Evolutionary conservation across 139 green algal species (phyloP).

Genomic region (Astrephomene gubernaculifera): DNA sequence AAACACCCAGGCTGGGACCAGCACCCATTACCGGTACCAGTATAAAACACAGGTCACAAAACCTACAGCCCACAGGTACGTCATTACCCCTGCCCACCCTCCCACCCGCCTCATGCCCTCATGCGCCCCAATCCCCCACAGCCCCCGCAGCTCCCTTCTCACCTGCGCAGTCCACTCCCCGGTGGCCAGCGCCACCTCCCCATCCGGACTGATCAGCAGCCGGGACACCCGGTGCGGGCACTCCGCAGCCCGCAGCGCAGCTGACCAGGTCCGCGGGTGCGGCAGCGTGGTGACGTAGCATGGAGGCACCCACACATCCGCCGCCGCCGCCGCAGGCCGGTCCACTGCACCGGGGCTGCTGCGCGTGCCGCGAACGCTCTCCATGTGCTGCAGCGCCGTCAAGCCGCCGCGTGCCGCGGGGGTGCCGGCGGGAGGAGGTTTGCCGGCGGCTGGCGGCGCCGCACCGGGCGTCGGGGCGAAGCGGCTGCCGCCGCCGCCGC

Average conservation of each 20-base stretch:
- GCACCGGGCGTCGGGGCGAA: not conserved
- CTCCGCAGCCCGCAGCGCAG: not conserved
- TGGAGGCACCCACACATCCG: not conserved
- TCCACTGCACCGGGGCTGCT: no score
- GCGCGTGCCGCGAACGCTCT: no score
- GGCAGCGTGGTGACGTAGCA: constrained; percentile 6
- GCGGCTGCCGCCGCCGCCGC: not conserved
- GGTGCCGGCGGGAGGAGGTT: no score
- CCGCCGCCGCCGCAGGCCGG: not conserved
- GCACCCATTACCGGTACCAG: no score
- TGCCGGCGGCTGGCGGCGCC: not conserved
- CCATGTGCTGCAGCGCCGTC: no score
- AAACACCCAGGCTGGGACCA: not conserved
- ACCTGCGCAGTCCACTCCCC: constrained; percentile 9
- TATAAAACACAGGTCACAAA: no score
- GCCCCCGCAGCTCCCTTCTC: not conserved
- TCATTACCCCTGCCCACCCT: no score
- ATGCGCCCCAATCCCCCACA: no score
- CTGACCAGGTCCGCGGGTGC: not conserved
- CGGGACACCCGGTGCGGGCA: constrained; percentile 1
- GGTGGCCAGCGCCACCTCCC: constrained; percentile 1
- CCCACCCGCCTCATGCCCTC: no score
- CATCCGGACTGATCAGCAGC: constrained; percentile 16
- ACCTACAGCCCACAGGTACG: no score
- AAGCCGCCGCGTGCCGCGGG: no score